Evolutionary conservation across 192 early-diverging fungal genomes (phyloP), one percentile per base, ranked within the genome.

Genomic region (Coemansia interrupta): DNA sequence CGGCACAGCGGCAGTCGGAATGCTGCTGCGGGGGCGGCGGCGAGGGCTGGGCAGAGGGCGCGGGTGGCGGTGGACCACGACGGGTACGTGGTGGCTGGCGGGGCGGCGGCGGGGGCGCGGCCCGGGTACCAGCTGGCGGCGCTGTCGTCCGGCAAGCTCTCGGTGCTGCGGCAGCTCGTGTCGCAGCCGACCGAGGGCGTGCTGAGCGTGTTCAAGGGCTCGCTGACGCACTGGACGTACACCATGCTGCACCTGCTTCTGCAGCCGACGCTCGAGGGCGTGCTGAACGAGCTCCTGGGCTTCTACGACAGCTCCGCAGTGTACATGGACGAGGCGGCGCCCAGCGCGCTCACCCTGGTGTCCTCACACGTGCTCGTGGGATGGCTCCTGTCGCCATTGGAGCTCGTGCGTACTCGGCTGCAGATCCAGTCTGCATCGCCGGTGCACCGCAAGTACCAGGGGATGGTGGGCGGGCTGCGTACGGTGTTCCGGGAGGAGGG

Each of bases 261-360:
- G 26, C 93, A 95, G 61, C 94, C 95, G 15, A 84, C 87, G 10
- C 64, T 96, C 39, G 95, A 98, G 63, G 90, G 90, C 13, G 65
- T 80, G 17, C 61, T 97, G 43, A 96, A 97, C 73, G 96, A 97
- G 61, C 76, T 84, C 18, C 90, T 96, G 51, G 92, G 86, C 54
- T 81, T 96, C n/a, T 92, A 90, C 60, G 96, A 96, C 52, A 92
- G 92, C 61, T 70, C 60, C 17, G 57, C 70, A 3, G 20, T 63
- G n/a, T 61, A 84, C 81, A 44, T 76, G 79, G 62, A 82, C 83
- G 5, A 83, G 78, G 54, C 69, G 83, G 70, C 85, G 82, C 66
- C 81, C 47, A 63, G 79, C 64, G 45, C 84, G 12, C 74, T 83
- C 11, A 96, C 96, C 1, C 62, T 88, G 44, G 82, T 95, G 1